Conservation (phyloP, 306 rosid genomes). For the Inga laurina region DNA sequence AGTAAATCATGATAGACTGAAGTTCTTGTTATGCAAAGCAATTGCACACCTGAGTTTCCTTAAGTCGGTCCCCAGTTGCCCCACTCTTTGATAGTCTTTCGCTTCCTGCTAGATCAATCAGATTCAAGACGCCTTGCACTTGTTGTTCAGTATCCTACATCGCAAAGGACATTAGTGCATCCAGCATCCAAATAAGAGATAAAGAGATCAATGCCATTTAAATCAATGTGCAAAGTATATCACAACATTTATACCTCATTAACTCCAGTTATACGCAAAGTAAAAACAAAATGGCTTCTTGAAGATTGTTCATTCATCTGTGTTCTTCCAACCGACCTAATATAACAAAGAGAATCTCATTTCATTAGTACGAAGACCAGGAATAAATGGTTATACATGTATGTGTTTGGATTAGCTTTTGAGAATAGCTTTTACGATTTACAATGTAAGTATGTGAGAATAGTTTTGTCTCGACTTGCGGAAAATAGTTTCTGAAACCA, state of each 20-base stretch:
- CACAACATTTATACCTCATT: conserved; percentile 61
- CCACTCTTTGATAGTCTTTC: conserved; percentile 91
- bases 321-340: conserved; percentile 90
- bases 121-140: conserved; percentile 90
- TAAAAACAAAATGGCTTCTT: conserved; percentile 92
- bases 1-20: not conserved
- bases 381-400: not conserved
- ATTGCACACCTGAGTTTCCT: conserved; percentile 4
- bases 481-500: too few relatives aligned
- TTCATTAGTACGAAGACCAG: not conserved
- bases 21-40: not conserved
- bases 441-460: too few relatives aligned
- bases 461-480: too few relatives aligned
- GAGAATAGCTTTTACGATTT: too few relatives aligned
- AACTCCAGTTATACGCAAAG: conserved; percentile 80
- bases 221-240: not conserved
- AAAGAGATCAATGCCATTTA: not conserved
- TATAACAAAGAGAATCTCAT: conserved; percentile 17
- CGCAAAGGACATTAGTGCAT: conserved; percentile 22
- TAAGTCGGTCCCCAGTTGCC: conserved; percentile 80
- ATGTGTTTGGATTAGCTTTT: too few relatives aligned
- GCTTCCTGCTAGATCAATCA: conserved; percentile 94
- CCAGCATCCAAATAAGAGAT: not conserved
- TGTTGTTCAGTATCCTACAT: conserved; percentile 84
- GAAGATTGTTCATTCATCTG: conserved; percentile 98